Percentiles rank a stretch among this genome's conserved stretches.
These are phyloP conservation scores for Echeveria elegans DNA, from an alignment of 164 flowering plant species.

Conservation along the genomic window DNA sequence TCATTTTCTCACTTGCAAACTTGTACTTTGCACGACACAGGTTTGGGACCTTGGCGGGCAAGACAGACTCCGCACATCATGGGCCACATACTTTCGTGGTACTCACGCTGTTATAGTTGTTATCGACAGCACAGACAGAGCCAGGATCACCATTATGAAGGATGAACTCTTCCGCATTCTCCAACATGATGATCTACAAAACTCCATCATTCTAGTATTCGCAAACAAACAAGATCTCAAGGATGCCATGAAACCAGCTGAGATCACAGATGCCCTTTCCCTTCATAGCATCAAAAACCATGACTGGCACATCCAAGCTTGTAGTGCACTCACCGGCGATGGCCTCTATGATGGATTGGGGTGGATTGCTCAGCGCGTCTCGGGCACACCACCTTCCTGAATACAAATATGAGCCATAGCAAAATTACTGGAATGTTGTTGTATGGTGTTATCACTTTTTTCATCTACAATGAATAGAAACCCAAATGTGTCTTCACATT, in stretches of 20 bases:
- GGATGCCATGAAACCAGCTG: conserved; percentile 92
- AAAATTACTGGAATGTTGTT: background rate
- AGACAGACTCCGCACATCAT: conserved; percentile 83
- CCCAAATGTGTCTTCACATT: too few species aligned
- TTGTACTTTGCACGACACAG: conserved; percentile 23
- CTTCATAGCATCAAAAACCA: conserved; percentile 91
- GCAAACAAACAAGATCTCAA: conserved; percentile 92
- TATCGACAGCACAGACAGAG: conserved; percentile 92
- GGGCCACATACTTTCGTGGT: conserved; percentile 97
- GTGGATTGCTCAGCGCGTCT: conserved; percentile 77
- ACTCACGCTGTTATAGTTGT: conserved; percentile 86
- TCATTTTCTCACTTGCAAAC: background rate
- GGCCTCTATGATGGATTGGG: conserved; percentile 85
- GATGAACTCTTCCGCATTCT: conserved; percentile 85
- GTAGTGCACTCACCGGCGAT: conserved; percentile 81
- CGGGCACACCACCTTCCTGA: conserved; percentile 60
- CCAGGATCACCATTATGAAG: conserved; percentile 75
- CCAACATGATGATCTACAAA: conserved; percentile 73
- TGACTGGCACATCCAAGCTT: conserved; percentile 95
- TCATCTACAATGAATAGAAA: background rate
- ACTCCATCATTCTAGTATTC: conserved; percentile 62
- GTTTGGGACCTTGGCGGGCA: conserved; percentile 97
- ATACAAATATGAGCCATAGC: background rate
- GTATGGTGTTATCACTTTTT: background rate
- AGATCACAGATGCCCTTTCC: conserved; percentile 79